phyloP scores from a whole-genome alignment of 345 rosid genomes.

The Gynandropsis gynandra region DNA sequence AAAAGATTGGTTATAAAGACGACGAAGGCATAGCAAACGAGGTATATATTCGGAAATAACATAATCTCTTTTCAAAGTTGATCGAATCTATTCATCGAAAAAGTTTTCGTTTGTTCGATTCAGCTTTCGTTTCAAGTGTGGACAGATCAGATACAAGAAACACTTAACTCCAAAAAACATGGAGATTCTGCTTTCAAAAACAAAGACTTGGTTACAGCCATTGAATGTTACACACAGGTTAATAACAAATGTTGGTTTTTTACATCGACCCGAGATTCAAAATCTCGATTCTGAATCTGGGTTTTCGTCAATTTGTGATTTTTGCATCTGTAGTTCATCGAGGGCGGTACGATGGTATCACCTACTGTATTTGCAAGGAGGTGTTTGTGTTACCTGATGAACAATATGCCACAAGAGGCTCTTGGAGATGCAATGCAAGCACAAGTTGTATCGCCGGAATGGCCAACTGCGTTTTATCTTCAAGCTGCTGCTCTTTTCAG shows the following conservation, averaged over 20 bases:
- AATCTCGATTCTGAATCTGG: neutral
- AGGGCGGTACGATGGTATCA: constrained; percentile 70
- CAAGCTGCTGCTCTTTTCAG: constrained; percentile 80
- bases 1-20: constrained; percentile 67
- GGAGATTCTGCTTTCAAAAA: constrained; percentile 61
- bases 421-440: constrained; percentile 87
- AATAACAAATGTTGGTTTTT: constrained; percentile 14
- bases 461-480: constrained; percentile 76
- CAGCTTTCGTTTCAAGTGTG: constrained; percentile 77
- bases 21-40: constrained; percentile 81
- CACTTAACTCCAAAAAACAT: constrained; percentile 50
- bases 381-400: constrained; percentile 64
- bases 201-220: constrained; percentile 46
- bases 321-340: constrained; percentile 49
- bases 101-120: constrained; percentile 18
- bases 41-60: constrained; percentile 32
- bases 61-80: neutral
- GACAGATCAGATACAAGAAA: constrained; percentile 67
- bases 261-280: constrained; percentile 9
- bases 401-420: constrained; percentile 69
- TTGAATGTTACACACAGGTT: constrained; percentile 52
- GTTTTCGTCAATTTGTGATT: constrained; percentile 1
- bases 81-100: too few species aligned
- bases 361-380: constrained; percentile 77
- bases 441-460: constrained; percentile 65